Evolutionary conservation across 805 yeast species (phyloP).

Genomic region (Wickerhamomyces pijperi): DNA sequence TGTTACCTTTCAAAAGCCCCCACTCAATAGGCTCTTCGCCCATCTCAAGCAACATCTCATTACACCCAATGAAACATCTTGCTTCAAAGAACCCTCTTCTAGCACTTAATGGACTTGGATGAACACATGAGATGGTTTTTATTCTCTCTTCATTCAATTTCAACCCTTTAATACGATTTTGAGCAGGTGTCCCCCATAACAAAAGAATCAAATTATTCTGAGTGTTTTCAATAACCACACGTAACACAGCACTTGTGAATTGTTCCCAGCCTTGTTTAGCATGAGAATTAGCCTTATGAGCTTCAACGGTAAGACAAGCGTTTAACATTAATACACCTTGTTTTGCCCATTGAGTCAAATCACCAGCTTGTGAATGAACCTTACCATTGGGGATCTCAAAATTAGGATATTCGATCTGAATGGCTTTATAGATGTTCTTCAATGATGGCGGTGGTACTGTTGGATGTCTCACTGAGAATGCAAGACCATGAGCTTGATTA

Average conservation of each 20-base stretch:
- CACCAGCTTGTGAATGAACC: constrained; percentile 25
- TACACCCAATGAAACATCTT: constrained; percentile 62
- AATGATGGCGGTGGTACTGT: constrained; percentile 83
- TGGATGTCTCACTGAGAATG: constrained; percentile 83
- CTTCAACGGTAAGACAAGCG: constrained; percentile 82
- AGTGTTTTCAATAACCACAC: constrained; percentile 38
- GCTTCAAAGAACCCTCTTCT: constrained; percentile 75
- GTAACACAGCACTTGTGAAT: constrained; percentile 68
- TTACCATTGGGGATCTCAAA: constrained; percentile 36
- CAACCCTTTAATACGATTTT: constrained; percentile 22
- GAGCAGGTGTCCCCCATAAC: constrained; percentile 34
- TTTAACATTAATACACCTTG: constrained; percentile 84
- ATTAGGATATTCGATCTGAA: constrained; percentile 62
- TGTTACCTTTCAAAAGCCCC: constrained; percentile 30
- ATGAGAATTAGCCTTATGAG: constrained; percentile 90
- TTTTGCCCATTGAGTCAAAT: constrained; percentile 72
- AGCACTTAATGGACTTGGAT: constrained; percentile 94
- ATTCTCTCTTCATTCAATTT: constrained; percentile 21
- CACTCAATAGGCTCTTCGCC: constrained; percentile 49
- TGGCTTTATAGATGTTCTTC: constrained; percentile 73
- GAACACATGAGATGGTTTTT: constrained; percentile 59
- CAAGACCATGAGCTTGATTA: constrained; percentile 94
- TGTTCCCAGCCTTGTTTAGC: constrained; percentile 86
- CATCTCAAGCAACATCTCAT: constrained; percentile 55
- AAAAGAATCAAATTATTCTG: constrained; percentile 9